phyloP scores from a whole-genome alignment of 2,329 filamentous ascomycete species.

The Rhexocercosporidium sp. region DNA sequence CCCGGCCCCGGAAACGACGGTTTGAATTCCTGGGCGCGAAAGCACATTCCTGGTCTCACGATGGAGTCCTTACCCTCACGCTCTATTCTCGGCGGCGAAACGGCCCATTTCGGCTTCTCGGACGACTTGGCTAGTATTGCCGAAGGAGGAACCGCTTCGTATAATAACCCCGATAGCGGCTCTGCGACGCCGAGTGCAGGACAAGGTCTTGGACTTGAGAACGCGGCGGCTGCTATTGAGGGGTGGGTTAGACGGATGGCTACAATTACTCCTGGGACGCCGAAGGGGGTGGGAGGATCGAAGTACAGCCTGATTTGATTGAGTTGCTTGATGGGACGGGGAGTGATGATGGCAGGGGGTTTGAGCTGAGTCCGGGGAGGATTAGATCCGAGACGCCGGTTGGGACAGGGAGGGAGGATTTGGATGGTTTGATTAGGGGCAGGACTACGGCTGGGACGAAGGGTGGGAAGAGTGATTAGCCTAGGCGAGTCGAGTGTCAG shows the following conservation, averaged over 20 bases:
- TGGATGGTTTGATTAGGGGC: conserved; percentile 23
- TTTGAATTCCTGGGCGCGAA: conserved; percentile 82
- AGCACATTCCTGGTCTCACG: conserved; percentile 80
- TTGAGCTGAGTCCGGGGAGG: conserved; percentile 36
- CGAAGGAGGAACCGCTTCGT: conserved; percentile 48
- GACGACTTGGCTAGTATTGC: conserved; percentile 48
- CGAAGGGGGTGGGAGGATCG: conserved; percentile 48
- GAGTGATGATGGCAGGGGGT: conserved; percentile 56
- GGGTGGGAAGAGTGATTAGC: conserved; percentile 36
- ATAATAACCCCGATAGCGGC: conserved; percentile 33
- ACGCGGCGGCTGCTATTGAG: conserved; percentile 86
- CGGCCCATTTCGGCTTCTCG: conserved; percentile 58
- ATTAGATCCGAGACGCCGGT: conserved; percentile 26
- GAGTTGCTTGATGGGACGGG: conserved; percentile 69
- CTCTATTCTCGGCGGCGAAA: conserved; percentile 66
- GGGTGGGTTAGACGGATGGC: conserved; percentile 89
- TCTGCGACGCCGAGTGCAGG: conserved; percentile 24
- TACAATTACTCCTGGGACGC: conserved; percentile 61
- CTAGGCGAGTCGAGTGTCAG: not conserved
- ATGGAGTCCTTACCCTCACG: conserved; percentile 71
- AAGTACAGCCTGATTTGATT: conserved; percentile 66
- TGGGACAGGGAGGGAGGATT: conserved; percentile 33
- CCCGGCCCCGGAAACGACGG: conserved; percentile 85
- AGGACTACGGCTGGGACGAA: conserved; percentile 29
- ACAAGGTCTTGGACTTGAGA: conserved; percentile 65